These are phyloP conservation scores for Acanthamoeba healyi DNA, from an alignment of 208 protist genomes.

Conservation along the genomic window DNA sequence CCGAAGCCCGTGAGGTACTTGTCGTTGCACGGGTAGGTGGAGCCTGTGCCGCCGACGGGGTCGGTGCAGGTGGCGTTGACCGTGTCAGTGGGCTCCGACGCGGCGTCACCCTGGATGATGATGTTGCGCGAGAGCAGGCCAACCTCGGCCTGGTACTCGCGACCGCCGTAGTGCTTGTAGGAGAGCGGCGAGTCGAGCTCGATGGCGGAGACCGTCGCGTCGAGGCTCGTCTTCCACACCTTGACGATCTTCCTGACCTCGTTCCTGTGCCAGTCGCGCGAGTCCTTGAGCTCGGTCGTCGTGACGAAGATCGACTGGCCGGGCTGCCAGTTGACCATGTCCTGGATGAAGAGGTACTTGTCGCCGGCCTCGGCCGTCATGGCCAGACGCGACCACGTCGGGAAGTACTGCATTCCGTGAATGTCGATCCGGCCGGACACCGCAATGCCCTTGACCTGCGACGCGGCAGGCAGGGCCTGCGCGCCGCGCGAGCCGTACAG, in stretches of 20 bases:
- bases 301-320: no score
- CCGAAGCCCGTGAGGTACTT: constrained; percentile 72
- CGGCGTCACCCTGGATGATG: constrained; percentile 73
- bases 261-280: no score
- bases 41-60: background rate
- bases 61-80: constrained; percentile 12
- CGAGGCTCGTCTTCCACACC: no score
- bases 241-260: no score
- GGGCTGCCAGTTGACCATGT: no score
- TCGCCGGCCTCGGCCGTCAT: no score
- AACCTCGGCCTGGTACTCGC: constrained; percentile 85
- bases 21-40: background rate
- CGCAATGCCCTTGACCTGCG: constrained; percentile 75
- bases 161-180: constrained; percentile 79
- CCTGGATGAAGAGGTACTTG: no score
- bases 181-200: no score
- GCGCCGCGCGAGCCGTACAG: constrained; percentile 72
- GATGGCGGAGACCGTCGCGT: no score
- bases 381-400: no score
- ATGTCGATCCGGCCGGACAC: background rate
- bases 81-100: background rate
- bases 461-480: background rate
- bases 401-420: no score
- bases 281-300: no score
- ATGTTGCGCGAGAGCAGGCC: constrained; percentile 82